Conservation (phyloP, 345 rosid genomes). For the Aquilaria sinensis region DNA sequence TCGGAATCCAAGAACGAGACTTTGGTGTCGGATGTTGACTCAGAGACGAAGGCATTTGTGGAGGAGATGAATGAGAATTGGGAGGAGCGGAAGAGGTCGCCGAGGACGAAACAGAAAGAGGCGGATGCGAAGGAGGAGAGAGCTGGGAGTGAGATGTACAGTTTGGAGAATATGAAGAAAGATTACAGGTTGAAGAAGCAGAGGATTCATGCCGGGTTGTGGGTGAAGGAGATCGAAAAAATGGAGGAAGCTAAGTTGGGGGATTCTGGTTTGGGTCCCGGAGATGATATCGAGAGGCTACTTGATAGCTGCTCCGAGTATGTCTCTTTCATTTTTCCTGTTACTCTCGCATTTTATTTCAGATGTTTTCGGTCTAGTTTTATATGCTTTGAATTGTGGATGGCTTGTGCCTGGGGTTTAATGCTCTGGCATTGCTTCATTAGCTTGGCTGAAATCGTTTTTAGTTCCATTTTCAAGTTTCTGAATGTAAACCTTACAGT, state of each 20-base stretch:
- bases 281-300: conserved; percentile 74
- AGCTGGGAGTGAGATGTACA: conserved; percentile 40
- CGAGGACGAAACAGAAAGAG: conserved; percentile 18
- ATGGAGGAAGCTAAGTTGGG: conserved; percentile 69
- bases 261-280: conserved; percentile 33
- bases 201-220: conserved; percentile 80
- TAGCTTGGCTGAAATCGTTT: too few species aligned
- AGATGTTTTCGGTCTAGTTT: not conserved
- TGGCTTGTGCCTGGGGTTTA: too few species aligned
- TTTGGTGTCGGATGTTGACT: conserved; percentile 37
- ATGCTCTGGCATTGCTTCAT: too few species aligned
- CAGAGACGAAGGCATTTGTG: conserved; percentile 81
- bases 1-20: conserved; percentile 4
- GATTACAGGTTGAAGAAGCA: conserved; percentile 93
- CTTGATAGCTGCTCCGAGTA: conserved; percentile 91
- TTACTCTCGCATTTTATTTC: not conserved
- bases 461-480: too few species aligned
- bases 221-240: conserved; percentile 92
- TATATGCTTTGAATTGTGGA: not conserved
- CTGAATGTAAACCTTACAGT: too few species aligned
- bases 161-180: conserved; percentile 78
- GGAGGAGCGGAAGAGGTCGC: conserved; percentile 54
- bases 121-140: conserved; percentile 20
- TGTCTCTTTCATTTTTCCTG: conserved; percentile 7
- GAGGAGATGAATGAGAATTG: conserved; percentile 93